These are phyloP conservation scores for Aspergillus pseudotamarii DNA, from an alignment of 2,329 filamentous ascomycete species.

Conservation along the genomic window DNA sequence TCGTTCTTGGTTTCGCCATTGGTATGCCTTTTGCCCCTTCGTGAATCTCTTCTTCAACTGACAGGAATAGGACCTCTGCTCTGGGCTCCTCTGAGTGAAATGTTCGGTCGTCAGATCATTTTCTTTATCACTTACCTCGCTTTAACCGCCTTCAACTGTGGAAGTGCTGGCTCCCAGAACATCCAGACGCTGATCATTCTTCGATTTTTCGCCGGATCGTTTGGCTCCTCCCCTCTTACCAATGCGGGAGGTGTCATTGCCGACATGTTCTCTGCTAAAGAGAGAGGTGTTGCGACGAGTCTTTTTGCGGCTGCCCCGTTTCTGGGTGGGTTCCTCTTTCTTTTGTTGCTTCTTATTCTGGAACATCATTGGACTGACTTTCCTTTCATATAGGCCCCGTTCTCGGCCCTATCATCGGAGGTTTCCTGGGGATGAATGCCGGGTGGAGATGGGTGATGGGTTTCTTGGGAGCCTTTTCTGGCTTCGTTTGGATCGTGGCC, in stretches of 20 bases:
- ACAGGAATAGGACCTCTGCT: slow-evolving; percentile 41
- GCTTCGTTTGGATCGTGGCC: slow-evolving; percentile 54
- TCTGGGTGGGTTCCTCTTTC: slow-evolving; percentile 45
- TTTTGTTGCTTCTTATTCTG: not conserved
- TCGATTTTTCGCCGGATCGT: slow-evolving; percentile 67
- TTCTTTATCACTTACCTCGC: slow-evolving; percentile 38
- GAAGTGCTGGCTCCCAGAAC: slow-evolving; percentile 58
- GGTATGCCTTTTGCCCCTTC: slow-evolving; percentile 20
- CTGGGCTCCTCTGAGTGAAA: slow-evolving; percentile 46
- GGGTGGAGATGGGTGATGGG: slow-evolving; percentile 73
- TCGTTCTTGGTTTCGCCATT: slow-evolving; percentile 50
- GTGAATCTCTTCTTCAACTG: not conserved
- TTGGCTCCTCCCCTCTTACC: slow-evolving; percentile 64
- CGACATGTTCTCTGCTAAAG: slow-evolving; percentile 59
- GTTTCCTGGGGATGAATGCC: slow-evolving; percentile 65
- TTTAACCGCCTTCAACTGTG: slow-evolving; percentile 65
- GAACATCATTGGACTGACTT: not conserved
- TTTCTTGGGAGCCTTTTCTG: slow-evolving; percentile 65
- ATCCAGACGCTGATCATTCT: slow-evolving; percentile 65
- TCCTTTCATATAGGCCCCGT: slow-evolving; percentile 48
- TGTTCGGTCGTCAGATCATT: slow-evolving; percentile 41
- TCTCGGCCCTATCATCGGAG: slow-evolving; percentile 67
- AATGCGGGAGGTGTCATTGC: slow-evolving; percentile 66
- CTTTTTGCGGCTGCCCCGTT: slow-evolving; percentile 70
- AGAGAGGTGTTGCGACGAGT: slow-evolving; percentile 62